phyloP scores from a whole-genome alignment of 2,329 filamentous ascomycete genomes.

The Diaporthe vaccinii region DNA sequence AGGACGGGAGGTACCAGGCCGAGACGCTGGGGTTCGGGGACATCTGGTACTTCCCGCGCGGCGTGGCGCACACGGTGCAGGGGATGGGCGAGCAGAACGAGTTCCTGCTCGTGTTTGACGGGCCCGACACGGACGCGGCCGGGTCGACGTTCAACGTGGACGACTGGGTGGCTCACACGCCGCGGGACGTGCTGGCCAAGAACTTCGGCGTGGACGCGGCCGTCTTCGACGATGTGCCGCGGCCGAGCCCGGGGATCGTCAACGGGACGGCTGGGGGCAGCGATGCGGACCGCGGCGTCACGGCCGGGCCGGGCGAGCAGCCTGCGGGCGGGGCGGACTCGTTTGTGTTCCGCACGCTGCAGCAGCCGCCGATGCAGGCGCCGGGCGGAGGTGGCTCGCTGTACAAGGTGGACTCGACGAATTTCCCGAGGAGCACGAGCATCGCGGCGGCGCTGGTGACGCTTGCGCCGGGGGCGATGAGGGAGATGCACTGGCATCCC shows the following conservation, averaged over 20 bases:
- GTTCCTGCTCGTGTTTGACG: constrained; percentile 66
- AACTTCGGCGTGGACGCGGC: constrained; percentile 75
- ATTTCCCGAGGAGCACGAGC: constrained; percentile 75
- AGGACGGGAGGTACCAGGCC: constrained; percentile 68
- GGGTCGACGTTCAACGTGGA: constrained; percentile 80
- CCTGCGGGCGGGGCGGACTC: constrained; percentile 68
- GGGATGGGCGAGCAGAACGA: constrained; percentile 77
- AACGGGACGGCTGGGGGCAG: constrained; percentile 65
- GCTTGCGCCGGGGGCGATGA: constrained; percentile 72
- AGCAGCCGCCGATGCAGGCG: constrained; percentile 68
- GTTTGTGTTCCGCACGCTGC: constrained; percentile 71
- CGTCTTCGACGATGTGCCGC: constrained; percentile 71
- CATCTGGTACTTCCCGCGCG: constrained; percentile 79
- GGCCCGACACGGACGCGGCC: constrained; percentile 18
- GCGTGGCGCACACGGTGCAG: constrained; percentile 73
- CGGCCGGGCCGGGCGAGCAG: constrained; percentile 59
- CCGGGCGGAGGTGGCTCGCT: constrained; percentile 74
- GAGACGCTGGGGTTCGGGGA: constrained; percentile 72
- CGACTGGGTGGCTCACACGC: constrained; percentile 78
- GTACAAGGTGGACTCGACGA: constrained; percentile 75
- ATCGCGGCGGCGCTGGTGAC: constrained; percentile 75
- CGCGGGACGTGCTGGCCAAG: constrained; percentile 73
- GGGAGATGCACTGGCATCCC: constrained; percentile 79
- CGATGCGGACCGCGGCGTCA: constrained; percentile 52
- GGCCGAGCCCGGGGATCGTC: constrained; percentile 72